Base-by-base conservation (phyloP, 1,284 basidiomycete genomes). In the Schizopora paradoxa region DNA sequence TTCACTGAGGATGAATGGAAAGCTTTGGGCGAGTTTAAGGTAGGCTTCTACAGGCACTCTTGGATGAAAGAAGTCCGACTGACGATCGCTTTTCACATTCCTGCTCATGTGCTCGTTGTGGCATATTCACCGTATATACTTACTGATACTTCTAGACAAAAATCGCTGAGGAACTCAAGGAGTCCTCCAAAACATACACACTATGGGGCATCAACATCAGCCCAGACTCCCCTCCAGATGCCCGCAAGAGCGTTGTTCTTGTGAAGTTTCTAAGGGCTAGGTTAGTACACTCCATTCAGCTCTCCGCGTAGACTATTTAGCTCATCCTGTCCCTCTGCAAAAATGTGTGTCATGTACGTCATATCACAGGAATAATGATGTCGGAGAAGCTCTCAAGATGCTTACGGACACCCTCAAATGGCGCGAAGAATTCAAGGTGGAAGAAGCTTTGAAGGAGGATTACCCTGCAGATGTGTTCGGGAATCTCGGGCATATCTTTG, bases 221-320 rank as follows among this genome's bases (percentile, higher is more conserved):
- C 61, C 82, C 78, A 5, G 54, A 53, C 5, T 68, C 68, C 43
- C 69, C 74, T 13, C 48, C 54, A 31, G 72, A 84, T 60, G 77
- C 84, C 1, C 72, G 74, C 6, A 74, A 76, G 36, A 86, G 82
- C 54, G 83, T 88, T 16, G 57, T 88, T 5, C 68, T 89, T 34
- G 76, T 85, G 74, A 89, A 89, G 60, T 89, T 88, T 66, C 65
- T 87, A 27, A 72, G 83, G 48, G 86, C 86, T 7, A 76, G 83
- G 84, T 79, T 51, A n/a, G 66, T 42, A 19, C 10, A n/a, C 34
- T 21, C 35, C 8, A 4, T 33, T 18, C 25, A 38, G 6, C 19
- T 11, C 38, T 28, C 28, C 25, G 13, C 27, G n/a, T 32, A 41
- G 13, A 23, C 32, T 19, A 25, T 37, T 43, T 23, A 16, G 23